Base-by-base conservation (phyloP, 306 rosid species). In the Medicago lupulina region DNA sequence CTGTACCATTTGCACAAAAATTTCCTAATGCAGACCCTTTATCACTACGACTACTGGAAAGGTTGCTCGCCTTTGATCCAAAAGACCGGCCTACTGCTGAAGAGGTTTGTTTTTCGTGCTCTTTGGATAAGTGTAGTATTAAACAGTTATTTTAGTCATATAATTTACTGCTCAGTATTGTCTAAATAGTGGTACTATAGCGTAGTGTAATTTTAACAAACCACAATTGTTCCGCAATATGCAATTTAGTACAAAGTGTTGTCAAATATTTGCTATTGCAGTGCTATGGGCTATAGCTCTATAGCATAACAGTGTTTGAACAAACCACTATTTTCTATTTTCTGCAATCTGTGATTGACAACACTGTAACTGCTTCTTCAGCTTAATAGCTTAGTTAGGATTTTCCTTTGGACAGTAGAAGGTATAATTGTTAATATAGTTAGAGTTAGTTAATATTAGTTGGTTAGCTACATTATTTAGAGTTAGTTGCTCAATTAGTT, bases 41-140 rank as follows among this genome's bases (percentile, higher is more conserved):
- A 85, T 93, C 93, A 21, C 82, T 94, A 43, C 84, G 83, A 12
- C 87, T 94, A 25, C 68, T 94, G 47, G 89, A 86, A 85, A 86
- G 89, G 75, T 77, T 91, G 82, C 98, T 94, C 9, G 97, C 97
- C 43, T 94, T 94, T 60, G 97, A 94, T 85, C 98, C 98, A 18
- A 94, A 94, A 83, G 95, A 94, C 72, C 87, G 98, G 57, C 98
- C 96, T 64, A 91, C 96, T 69, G 98, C 98, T 7, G 90, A 87
- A 87, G 96, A 92, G 97, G 98, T 94, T 79, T 84, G 93, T 81
- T 77, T 34, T 44, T 43, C 54, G 65, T 40, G 62, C 71, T 64
- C 54, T 43, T 38, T 23, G 23, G 49, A 21, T 28, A 9, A 10
- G 63, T 76, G 66, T 44, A 17, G 57, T 41, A 36, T 39, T 76